These are phyloP conservation scores for Pyrus betulifolia DNA, from an alignment of 306 rosid genomes.

Conservation along the genomic window DNA sequence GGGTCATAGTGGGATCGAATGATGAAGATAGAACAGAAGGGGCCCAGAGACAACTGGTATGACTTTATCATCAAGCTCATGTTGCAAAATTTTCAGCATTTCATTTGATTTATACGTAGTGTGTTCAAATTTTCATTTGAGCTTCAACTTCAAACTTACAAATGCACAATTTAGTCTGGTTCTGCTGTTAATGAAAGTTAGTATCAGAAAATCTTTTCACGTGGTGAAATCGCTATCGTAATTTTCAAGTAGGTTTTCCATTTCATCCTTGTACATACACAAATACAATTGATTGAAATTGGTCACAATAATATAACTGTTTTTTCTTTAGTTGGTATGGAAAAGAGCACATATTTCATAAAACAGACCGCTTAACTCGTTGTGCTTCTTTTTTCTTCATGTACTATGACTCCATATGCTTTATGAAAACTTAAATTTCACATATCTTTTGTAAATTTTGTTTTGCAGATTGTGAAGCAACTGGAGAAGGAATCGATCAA, in stretches of 20 bases:
- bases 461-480: slow-evolving; percentile 25
- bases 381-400: neutral
- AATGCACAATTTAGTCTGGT: neutral
- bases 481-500: slow-evolving; percentile 31
- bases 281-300: neutral
- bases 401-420: neutral
- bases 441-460: neutral
- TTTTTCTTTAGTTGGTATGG: too few species aligned
- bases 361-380: too few species aligned
- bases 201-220: neutral
- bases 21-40: slow-evolving; percentile 22
- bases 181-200: neutral
- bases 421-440: neutral
- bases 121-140: neutral
- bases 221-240: neutral
- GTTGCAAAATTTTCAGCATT: neutral
- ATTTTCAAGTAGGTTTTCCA: neutral
- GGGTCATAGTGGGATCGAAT: slow-evolving; percentile 20
- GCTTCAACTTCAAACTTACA: neutral
- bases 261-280: neutral
- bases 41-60: slow-evolving; percentile 27
- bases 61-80: neutral
- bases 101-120: neutral
- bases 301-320: neutral
- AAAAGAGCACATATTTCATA: too few species aligned